Conservation (phyloP, 2,329 filamentous ascomycete species). For the Xylaria digitata region DNA sequence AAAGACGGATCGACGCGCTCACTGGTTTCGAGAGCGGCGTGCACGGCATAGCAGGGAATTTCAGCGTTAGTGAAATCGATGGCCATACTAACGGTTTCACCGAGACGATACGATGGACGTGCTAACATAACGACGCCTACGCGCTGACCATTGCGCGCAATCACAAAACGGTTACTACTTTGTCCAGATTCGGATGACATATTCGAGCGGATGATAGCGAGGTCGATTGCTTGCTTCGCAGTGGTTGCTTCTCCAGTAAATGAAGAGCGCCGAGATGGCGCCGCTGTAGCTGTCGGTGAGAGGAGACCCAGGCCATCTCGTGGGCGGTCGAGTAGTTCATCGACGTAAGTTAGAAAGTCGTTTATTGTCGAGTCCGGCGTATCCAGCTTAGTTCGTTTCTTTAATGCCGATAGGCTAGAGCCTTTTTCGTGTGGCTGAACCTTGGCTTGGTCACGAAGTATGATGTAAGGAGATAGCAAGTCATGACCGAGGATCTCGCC, state of each 20-base stretch:
- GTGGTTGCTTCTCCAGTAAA: conserved; percentile 67
- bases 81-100: conserved; percentile 84
- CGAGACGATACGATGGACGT: conserved; percentile 87
- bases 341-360: conserved; percentile 81
- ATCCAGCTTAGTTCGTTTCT: conserved; percentile 45
- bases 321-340: conserved; percentile 74
- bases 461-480: conserved; percentile 91
- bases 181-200: conserved; percentile 74
- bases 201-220: conserved; percentile 88
- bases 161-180: conserved; percentile 93
- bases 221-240: conserved; percentile 87
- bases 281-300: conserved; percentile 74
- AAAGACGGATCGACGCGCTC: conserved; percentile 85
- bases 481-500: conserved; percentile 94
- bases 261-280: conserved; percentile 67
- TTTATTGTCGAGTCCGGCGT: conserved; percentile 60
- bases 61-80: conserved; percentile 85
- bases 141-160: conserved; percentile 89
- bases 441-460: conserved; percentile 84
- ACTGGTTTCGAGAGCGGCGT: conserved; percentile 84
- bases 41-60: conserved; percentile 86
- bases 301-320: conserved; percentile 71
- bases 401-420: conserved; percentile 38
- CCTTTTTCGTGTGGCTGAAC: conserved; percentile 64
- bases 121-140: conserved; percentile 92